Evolutionary conservation across 2,329 filamentous ascomycete species (phyloP).

Genomic region (Fusarium luffae): DNA sequence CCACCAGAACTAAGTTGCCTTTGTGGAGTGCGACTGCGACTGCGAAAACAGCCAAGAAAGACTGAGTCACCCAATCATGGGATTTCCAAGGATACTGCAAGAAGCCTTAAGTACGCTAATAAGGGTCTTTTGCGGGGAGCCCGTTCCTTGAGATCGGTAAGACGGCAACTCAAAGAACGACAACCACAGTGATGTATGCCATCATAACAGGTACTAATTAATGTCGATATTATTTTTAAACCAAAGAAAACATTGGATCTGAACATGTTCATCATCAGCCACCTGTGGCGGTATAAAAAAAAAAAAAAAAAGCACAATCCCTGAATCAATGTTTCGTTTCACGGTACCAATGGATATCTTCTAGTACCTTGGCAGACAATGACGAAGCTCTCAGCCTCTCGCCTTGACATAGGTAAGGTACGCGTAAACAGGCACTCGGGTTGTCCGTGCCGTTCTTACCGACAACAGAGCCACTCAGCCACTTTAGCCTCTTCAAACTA

Average conservation of each 20-base stretch:
- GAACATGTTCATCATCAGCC: background rate
- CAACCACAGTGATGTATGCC: background rate
- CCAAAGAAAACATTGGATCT: constrained; percentile 1
- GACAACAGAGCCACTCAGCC: constrained; percentile 8
- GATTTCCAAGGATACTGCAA: background rate
- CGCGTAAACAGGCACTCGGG: constrained; percentile 2
- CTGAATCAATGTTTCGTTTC: background rate
- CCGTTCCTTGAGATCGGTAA: constrained; percentile 17
- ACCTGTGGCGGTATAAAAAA: background rate
- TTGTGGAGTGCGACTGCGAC: background rate
- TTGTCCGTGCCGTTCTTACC: constrained; percentile 31
- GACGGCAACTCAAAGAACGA: constrained; percentile 16
- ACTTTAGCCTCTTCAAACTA: background rate
- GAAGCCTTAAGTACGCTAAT: constrained; percentile 1
- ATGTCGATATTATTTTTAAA: constrained; percentile 14
- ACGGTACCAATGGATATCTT: background rate
- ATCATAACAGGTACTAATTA: background rate
- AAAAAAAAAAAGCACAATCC: background rate
- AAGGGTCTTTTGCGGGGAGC: background rate
- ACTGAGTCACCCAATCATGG: constrained; percentile 15
- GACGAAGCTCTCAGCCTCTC: constrained; percentile 26
- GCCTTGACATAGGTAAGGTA: background rate
- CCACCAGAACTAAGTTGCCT: background rate
- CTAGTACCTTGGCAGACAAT: background rate
- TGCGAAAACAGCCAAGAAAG: background rate